Evolutionary conservation across 164 flowering plant species (phyloP), one percentile per base, ranked within the genome.

Genomic region (Euptelea pleiosperma): DNA sequence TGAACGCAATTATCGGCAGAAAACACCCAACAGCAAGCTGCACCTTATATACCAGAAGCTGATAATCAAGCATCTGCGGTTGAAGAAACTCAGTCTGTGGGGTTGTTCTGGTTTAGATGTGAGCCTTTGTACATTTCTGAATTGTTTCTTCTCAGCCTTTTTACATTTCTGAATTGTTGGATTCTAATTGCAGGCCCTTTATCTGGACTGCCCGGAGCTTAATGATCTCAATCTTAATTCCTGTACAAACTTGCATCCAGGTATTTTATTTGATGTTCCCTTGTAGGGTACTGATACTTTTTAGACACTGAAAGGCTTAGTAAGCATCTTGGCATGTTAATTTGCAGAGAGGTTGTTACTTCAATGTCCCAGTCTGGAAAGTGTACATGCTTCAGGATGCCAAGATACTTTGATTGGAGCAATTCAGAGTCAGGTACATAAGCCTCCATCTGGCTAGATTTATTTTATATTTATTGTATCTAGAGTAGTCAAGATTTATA

Each of bases 51-150:
- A 75, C 74, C 96, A 91, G 73, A 94, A 94, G 77, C 79, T 94
- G 48, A 87, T 91, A 0, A 82, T 94, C 59, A 91, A 94, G 41
- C 99, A 94, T 61, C 71, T 56, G 60, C 72, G 82, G 26, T 64
- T 94, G 64, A 91, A 75, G 70, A 94, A 94, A 69, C 88, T 94
- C 46, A 94, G 99, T 67, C 71, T 94, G 57, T 94, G 99, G 99
- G 99, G 99, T 41, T 94, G 99, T 73, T 82, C 91, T 60, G 96
- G 94, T 62, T 79, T 91, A 74, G 98, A 94, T 73, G 99, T 91
- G 72, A 83, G 72, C 52, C 51, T 21, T 22, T 42, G 19, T 34
- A 10, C 10, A 29, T 33, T 52, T 57, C 60, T 72, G 30, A 74
- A 2, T 36, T 36, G 30, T 16, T 60, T n/a, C n/a, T n/a, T n/a